Conservation (phyloP, 139 green algal species). For the Tetraselmis striata region DNA sequence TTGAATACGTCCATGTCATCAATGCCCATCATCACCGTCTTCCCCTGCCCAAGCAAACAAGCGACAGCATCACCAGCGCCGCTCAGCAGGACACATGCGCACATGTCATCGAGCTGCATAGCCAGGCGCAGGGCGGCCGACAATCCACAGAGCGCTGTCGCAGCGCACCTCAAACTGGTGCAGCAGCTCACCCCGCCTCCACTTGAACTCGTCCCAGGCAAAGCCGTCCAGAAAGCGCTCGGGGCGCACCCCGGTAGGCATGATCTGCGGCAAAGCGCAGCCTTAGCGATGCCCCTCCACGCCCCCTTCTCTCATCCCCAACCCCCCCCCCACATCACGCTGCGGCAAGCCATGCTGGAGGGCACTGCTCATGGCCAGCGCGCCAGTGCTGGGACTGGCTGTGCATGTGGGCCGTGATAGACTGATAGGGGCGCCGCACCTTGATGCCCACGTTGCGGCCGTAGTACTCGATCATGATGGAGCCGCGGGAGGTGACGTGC, state of each 20-base stretch:
- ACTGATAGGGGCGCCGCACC: conserved; percentile 52
- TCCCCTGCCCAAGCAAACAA: conserved; percentile 18
- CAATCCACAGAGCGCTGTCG: not conserved
- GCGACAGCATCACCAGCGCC: too few relatives aligned
- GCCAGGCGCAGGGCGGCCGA: too few relatives aligned
- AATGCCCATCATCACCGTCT: conserved; percentile 81
- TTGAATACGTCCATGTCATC: conserved; percentile 99
- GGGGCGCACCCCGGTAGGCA: conserved; percentile 69
- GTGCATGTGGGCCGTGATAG: too few relatives aligned
- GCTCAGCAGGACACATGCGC: too few relatives aligned
- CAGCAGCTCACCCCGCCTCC: conserved; percentile 82
- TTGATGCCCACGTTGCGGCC: conserved; percentile 90
- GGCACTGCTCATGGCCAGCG: too few relatives aligned
- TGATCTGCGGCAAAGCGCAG: not conserved
- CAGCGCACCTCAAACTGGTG: conserved; percentile 48
- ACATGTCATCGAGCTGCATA: too few relatives aligned
- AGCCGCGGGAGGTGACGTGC: conserved; percentile 76
- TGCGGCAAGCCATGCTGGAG: too few relatives aligned
- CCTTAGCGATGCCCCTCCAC: not conserved
- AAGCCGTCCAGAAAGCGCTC: conserved; percentile 73
- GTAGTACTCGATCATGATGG: conserved; percentile 95
- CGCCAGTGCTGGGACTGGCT: too few relatives aligned
- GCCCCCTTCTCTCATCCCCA: too few relatives aligned
- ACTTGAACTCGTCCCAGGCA: conserved; percentile 79
- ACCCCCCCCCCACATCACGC: too few relatives aligned